phyloP scores from a whole-genome alignment of 176 grass and related monocot species.

The Paspalum notatum region DNA sequence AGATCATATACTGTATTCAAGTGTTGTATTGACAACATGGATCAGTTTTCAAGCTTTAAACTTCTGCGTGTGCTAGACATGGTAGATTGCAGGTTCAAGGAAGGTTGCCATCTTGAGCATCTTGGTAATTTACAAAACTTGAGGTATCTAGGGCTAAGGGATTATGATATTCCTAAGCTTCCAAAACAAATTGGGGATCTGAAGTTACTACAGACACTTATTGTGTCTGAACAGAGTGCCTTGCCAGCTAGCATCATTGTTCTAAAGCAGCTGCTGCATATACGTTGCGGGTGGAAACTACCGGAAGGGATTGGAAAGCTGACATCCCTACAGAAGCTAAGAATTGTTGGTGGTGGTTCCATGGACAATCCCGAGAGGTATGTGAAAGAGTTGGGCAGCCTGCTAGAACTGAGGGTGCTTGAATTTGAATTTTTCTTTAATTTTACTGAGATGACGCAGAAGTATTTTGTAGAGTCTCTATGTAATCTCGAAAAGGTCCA shows the following conservation, averaged over 20 bases:
- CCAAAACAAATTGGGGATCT: neutral
- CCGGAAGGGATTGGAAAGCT: neutral
- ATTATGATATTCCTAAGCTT: neutral
- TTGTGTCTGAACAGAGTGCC: neutral
- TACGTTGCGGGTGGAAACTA: too few relatives aligned
- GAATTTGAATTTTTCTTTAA: too few relatives aligned
- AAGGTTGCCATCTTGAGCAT: neutral
- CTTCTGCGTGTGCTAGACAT: neutral
- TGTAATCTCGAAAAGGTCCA: neutral
- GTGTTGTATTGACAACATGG: neutral
- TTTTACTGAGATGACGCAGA: too few relatives aligned
- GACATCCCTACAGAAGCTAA: neutral
- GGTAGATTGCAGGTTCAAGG: neutral
- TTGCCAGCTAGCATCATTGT: neutral
- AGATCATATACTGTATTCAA: neutral
- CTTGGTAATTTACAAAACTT: neutral
- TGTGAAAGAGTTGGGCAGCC: neutral
- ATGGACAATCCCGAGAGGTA: neutral
- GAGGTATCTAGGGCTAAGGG: neutral
- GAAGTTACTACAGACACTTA: neutral
- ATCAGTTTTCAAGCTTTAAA: neutral
- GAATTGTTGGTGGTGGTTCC: too few relatives aligned
- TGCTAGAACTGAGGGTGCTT: neutral
- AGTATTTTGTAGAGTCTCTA: neutral
- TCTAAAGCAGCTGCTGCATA: too few relatives aligned